Evolutionary conservation across 2,329 filamentous ascomycete genomes (phyloP), one percentile per base, ranked within the genome.

Genomic region (Fusarium miscanthi): DNA sequence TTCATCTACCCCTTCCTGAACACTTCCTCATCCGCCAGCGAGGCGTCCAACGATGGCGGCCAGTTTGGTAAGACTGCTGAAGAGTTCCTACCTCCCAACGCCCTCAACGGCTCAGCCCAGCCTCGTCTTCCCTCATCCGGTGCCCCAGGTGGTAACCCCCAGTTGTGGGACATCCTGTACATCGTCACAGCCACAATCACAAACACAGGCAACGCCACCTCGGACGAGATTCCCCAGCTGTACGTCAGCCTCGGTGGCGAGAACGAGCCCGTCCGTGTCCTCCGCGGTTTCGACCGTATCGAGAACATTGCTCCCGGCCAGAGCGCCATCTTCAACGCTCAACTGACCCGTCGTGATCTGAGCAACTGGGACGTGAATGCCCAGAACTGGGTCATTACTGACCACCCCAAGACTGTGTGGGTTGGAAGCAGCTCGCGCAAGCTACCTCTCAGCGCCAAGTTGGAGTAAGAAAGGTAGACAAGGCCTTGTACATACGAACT

Each of bases 251-350:
- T 97, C 5, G 95, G 95, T 54, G 94, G 94, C 1, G 87, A 92
- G 2, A 87, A 91, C 41, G 93, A 98, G 78, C 88, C 90, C 6
- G 82, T 85, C 6, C 83, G 87, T 31, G 85, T 90, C 6, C 90
- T 98, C 19, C 91, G 95, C 69, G 91, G 91, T 48, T 98, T 98
- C 77, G 93, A 97, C 65, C 89, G 94, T 51, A 81, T 97, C 65
- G 80, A 83, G 69, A 87, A 85, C 54, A 90, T 98, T 70, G 85
- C 88, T 8, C 87, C 93, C 1, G 94, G 93, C n/a, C 81, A 89
- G 81, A 89, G 87, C 57, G 86, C 84, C 7, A 88, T 86, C 4
- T 97, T 96, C 84, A 85, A 81, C 2, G 90, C 89, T 1, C 87
- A 90, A 21, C 82, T 98, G 61, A 94, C 91, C 10, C 88, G 95